These are phyloP conservation scores for Eutrema salsugineum DNA, from an alignment of 441 rosid genomes.

Conservation along the genomic window DNA sequence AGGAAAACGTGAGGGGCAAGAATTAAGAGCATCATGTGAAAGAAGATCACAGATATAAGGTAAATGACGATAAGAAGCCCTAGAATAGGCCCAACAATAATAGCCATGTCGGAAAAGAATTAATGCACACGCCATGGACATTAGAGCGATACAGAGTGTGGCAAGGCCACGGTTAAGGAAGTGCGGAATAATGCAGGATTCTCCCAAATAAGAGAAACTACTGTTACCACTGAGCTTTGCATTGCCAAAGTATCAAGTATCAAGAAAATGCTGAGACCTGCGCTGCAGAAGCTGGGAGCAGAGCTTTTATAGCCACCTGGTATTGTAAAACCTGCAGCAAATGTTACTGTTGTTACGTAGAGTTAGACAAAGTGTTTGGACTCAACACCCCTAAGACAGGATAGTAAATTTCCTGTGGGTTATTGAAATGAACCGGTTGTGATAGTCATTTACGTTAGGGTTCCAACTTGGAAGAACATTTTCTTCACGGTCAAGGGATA, in stretches of 20 bases:
- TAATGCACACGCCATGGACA: background rate
- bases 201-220: background rate
- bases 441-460: too few species aligned
- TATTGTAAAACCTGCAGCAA: constrained; percentile 11
- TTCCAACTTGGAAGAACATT: too few species aligned
- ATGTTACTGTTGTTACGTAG: constrained; percentile 20
- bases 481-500: too few species aligned
- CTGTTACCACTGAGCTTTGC: background rate
- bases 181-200: background rate
- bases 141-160: background rate
- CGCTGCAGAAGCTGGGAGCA: background rate
- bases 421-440: constrained; percentile 42
- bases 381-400: constrained; percentile 35
- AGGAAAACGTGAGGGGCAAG: too few species aligned
- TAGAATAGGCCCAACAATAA: too few species aligned
- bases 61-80: too few species aligned
- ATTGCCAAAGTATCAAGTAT: background rate
- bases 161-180: background rate
- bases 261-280: background rate
- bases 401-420: constrained; percentile 36
- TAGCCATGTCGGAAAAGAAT: background rate
- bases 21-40: too few species aligned
- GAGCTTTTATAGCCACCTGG: constrained; percentile 13
- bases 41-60: too few species aligned
- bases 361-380: constrained; percentile 26